These are phyloP conservation scores for Monosporascus sp. DNA, from an alignment of 2,329 filamentous ascomycete genomes.

Conservation along the genomic window DNA sequence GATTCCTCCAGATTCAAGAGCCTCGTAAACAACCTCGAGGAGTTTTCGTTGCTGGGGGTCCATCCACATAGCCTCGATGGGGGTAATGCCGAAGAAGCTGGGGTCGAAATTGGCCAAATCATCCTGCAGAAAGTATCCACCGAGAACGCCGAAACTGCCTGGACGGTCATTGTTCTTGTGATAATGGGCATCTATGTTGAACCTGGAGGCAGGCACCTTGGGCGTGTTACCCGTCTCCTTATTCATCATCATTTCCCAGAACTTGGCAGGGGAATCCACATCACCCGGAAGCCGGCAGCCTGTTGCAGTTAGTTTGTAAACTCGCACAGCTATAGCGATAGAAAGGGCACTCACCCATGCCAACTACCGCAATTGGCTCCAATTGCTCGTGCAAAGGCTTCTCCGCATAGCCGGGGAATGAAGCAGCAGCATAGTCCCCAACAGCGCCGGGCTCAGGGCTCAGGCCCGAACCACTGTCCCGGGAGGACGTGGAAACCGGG, in stretches of 20 bases:
- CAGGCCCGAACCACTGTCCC: too few relatives aligned
- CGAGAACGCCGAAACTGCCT: conserved; percentile 4
- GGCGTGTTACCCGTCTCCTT: conserved; percentile 11
- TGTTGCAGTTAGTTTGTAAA: conserved; percentile 1
- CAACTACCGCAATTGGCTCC: conserved; percentile 15
- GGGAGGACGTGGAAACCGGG: too few relatives aligned
- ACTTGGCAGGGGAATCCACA: conserved; percentile 5
- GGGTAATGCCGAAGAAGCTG: background rate
- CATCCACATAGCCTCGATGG: background rate
- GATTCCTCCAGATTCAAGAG: background rate
- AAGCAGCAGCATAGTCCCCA: too few relatives aligned
- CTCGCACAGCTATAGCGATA: too few relatives aligned
- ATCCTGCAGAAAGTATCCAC: conserved; percentile 2
- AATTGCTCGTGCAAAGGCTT: conserved; percentile 1
- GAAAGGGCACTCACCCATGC: conserved; percentile 10
- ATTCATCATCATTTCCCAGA: conserved; percentile 12
- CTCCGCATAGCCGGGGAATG: too few relatives aligned
- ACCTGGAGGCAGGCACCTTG: conserved; percentile 10
- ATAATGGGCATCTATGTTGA: conserved; percentile 10
- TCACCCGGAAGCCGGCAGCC: conserved; percentile 12
- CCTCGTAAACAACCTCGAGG: background rate
- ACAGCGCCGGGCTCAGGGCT: too few relatives aligned
- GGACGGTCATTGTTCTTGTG: conserved; percentile 7
- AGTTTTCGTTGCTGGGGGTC: background rate
- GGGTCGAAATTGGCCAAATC: background rate